These are phyloP conservation scores for Nidula microcarpa DNA, from an alignment of 768 basidiomycete species.

Conservation along the genomic window DNA sequence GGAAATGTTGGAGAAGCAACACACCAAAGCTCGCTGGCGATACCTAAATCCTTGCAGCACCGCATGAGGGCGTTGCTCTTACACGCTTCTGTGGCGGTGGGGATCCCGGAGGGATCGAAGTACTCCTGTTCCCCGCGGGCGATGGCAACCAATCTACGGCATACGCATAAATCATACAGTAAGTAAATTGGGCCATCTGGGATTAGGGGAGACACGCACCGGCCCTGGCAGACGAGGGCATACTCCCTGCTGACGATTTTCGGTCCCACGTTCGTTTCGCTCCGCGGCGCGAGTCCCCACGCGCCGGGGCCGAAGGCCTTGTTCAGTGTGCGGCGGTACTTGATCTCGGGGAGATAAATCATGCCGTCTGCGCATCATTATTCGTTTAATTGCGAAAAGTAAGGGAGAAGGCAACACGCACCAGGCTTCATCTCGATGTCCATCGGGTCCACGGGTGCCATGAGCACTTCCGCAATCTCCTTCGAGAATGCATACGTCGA, in stretches of 20 bases:
- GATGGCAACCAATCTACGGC: slow-evolving; percentile 74
- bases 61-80: slow-evolving; percentile 98
- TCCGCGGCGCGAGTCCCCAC: slow-evolving; percentile 94
- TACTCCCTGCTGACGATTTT: slow-evolving; percentile 92
- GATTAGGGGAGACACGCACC: slow-evolving; percentile 44
- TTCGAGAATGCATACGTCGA: slow-evolving; percentile 73
- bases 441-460: slow-evolving; percentile 68
- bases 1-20: slow-evolving; percentile 8
- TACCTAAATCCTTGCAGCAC: slow-evolving; percentile 94
- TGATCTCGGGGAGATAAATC: slow-evolving; percentile 94
- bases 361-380: slow-evolving; percentile 65
- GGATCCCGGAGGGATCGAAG: slow-evolving; percentile 85
- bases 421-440: slow-evolving; percentile 97
- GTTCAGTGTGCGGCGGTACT: slow-evolving; percentile 90
- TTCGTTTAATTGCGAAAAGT: not conserved
- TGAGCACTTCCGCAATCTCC: slow-evolving; percentile 68
- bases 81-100: slow-evolving; percentile 92
- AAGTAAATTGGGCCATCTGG: too few species aligned
- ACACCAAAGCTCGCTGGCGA: slow-evolving; percentile 95
- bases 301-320: slow-evolving; percentile 94
- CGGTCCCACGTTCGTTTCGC: slow-evolving; percentile 86
- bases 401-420: slow-evolving; percentile 21
- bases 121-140: slow-evolving; percentile 96
- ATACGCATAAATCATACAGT: not conserved
- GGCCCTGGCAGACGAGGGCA: slow-evolving; percentile 87